phyloP scores from a whole-genome alignment of 2,329 filamentous ascomycete genomes.

The Calcarisporium arbuscula region DNA sequence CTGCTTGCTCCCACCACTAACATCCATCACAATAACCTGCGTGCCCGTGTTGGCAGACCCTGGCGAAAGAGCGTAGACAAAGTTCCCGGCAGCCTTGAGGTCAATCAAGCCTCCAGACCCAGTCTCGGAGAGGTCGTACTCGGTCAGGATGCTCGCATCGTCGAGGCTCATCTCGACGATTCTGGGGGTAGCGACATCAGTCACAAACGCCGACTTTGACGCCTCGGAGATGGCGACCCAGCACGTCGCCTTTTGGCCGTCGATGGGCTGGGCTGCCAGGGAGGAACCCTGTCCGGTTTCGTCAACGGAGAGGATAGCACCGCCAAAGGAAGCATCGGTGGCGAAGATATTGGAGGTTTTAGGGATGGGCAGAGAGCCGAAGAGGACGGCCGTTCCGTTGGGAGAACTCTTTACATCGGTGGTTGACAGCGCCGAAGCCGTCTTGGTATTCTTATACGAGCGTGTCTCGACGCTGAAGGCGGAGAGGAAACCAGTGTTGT shows the following conservation, averaged over 20 bases:
- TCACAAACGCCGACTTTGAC: conserved; percentile 50
- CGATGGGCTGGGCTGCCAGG: conserved; percentile 33
- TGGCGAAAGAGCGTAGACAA: conserved; percentile 51
- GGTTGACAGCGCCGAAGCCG: conserved; percentile 13
- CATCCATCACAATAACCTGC: conserved; percentile 27
- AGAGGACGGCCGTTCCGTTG: conserved; percentile 49
- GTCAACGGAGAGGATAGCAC: conserved; percentile 39
- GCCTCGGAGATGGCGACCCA: conserved; percentile 46
- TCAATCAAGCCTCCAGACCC: conserved; percentile 51
- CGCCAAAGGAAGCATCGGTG: conserved; percentile 54
- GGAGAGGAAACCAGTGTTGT: conserved; percentile 52
- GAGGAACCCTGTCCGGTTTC: conserved; percentile 23
- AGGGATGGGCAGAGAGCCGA: conserved; percentile 44
- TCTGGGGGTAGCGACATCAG: conserved; percentile 45
- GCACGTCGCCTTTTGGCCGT: conserved; percentile 49
- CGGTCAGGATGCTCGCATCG: conserved; percentile 39
- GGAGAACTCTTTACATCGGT: conserved; percentile 36
- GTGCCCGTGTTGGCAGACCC: conserved; percentile 38
- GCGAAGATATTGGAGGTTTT: conserved; percentile 40
- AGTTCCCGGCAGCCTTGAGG: conserved; percentile 42
- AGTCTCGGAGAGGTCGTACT: conserved; percentile 35
- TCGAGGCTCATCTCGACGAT: conserved; percentile 49
- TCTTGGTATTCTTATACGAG: neutral
- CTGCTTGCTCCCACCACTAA: conserved; percentile 3
- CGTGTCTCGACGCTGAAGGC: conserved; percentile 42